Percentiles rank a stretch among this genome's conserved stretches.
These are phyloP conservation scores for Hevea brasiliensis DNA, from an alignment of 345 rosid species.

Conservation along the genomic window DNA sequence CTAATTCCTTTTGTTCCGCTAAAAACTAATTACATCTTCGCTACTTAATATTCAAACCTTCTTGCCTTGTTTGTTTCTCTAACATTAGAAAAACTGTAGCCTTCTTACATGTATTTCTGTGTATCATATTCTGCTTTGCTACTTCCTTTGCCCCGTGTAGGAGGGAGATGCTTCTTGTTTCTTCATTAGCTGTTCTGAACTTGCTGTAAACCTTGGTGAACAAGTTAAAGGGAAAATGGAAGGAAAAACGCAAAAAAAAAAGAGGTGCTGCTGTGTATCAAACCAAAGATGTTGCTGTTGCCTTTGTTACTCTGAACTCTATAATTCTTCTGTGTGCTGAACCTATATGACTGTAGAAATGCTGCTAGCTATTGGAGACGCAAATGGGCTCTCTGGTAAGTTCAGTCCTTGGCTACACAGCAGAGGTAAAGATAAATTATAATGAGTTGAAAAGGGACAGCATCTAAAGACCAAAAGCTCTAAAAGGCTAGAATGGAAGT, in stretches of 20 bases:
- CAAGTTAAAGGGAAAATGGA: background rate
- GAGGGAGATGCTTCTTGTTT: no score
- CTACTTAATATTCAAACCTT: constrained; percentile 12
- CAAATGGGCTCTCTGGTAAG: constrained; percentile 59
- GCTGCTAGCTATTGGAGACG: constrained; percentile 38
- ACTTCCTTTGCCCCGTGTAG: constrained; percentile 9
- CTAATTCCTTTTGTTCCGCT: constrained; percentile 18
- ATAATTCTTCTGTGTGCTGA: constrained; percentile 29
- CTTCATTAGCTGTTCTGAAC: no score
- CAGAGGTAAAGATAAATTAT: background rate
- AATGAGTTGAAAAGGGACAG: background rate
- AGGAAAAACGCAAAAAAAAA: background rate
- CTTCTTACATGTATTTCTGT: constrained; percentile 28
- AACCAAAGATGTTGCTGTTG: constrained; percentile 23
- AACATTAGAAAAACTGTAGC: constrained; percentile 30
- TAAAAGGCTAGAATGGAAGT: no score
- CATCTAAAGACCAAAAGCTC: no score
- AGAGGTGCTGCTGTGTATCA: constrained; percentile 22
- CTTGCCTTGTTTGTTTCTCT: constrained; percentile 31
- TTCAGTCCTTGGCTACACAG: constrained; percentile 43
- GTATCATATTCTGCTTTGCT: constrained; percentile 32
- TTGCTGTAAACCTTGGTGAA: constrained; percentile 8
- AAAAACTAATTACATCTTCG: no score
- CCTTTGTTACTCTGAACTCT: constrained; percentile 30
- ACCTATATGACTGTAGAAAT: constrained; percentile 36